Conservation (phyloP, 345 rosid genomes). For the Eucalyptus tenuipes region DNA sequence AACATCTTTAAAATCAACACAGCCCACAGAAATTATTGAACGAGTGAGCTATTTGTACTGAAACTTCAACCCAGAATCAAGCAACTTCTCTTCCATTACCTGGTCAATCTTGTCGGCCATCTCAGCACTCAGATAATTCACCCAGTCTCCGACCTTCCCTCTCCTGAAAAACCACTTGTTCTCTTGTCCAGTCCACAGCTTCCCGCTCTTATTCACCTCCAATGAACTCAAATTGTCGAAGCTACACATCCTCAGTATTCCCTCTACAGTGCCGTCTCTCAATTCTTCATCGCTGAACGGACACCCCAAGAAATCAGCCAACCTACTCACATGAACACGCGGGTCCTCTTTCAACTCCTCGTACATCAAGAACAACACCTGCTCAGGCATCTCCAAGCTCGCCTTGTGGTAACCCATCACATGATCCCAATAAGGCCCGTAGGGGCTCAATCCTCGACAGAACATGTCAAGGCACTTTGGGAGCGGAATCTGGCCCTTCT, state of each 20-base stretch:
- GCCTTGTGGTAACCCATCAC: constrained; percentile 16
- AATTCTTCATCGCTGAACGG: background rate
- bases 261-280: background rate
- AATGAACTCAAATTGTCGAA: background rate
- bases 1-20: background rate
- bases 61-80: background rate
- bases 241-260: background rate
- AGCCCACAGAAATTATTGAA: background rate
- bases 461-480: constrained; percentile 1
- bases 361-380: background rate
- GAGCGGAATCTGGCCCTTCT: constrained; percentile 4
- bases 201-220: background rate
- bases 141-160: background rate
- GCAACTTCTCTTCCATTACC: background rate
- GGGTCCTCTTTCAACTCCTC: background rate
- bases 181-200: background rate
- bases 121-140: background rate
- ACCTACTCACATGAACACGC: background rate
- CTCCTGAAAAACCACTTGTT: constrained; percentile 2
- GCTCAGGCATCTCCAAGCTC: background rate
- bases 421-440: constrained; percentile 1
- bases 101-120: background rate
- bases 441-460: background rate
- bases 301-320: background rate
- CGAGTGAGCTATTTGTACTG: background rate